These are phyloP conservation scores for Musa troglodytarum DNA, from an alignment of 176 grass and related monocot species.

Conservation along the genomic window DNA sequence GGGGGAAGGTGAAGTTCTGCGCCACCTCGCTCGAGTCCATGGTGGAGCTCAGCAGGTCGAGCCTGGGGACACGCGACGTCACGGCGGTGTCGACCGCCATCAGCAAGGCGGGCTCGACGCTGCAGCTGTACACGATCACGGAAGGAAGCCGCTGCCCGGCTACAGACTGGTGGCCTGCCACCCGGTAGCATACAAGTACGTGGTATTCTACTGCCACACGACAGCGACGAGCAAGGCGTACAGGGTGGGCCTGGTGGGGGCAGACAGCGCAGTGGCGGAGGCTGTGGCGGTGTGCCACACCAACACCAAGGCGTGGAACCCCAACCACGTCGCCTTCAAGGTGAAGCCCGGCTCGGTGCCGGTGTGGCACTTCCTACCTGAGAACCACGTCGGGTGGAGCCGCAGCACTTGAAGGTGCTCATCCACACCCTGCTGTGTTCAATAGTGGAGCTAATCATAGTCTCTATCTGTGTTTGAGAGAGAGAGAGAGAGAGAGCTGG, in stretches of 20 bases:
- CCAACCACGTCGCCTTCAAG: constrained; percentile 1
- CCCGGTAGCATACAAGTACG: constrained; percentile 6
- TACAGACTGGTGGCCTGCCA: constrained; percentile 18
- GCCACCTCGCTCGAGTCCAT: constrained; percentile 37
- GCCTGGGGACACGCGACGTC: constrained; percentile 6
- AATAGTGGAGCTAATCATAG: no score
- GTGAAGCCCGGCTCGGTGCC: constrained; percentile 20
- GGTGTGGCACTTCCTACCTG: constrained; percentile 32
- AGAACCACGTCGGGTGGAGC: constrained; percentile 24
- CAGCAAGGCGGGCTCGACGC: background rate
- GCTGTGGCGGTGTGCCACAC: constrained; percentile 27
- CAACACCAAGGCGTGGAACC: constrained; percentile 8
- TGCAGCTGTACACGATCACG: constrained; percentile 23
- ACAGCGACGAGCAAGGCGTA: constrained; percentile 7
- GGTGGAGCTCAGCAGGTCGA: background rate
- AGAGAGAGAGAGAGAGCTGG: no score
- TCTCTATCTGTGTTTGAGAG: no score
- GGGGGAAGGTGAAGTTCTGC: constrained; percentile 1
- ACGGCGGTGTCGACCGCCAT: background rate
- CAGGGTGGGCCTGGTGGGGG: background rate
- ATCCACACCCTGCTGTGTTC: no score
- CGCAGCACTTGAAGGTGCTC: background rate
- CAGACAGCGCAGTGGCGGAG: constrained; percentile 1
- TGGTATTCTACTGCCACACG: constrained; percentile 32
- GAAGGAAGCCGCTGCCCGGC: background rate